phyloP scores from a whole-genome alignment of 306 rosid species.

The Clitoria ternatea region DNA sequence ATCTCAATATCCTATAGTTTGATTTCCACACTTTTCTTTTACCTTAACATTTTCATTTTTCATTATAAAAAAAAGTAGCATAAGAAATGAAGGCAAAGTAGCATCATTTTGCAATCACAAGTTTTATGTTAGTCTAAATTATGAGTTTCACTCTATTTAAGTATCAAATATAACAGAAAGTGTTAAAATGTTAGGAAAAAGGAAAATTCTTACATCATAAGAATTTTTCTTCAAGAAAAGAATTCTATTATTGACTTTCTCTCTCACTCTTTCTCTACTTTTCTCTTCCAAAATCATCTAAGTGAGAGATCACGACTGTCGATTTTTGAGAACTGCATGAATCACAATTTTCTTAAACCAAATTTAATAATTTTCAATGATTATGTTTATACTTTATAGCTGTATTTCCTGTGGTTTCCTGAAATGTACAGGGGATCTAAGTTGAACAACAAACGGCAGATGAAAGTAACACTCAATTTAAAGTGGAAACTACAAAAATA shows the following conservation, averaged over 20 bases:
- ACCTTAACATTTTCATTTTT: not conserved
- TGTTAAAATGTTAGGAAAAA: not conserved
- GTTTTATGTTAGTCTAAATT: no score
- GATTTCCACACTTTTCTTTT: not conserved
- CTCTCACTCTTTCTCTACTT: not conserved
- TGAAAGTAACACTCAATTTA: not conserved
- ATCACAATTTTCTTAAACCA: not conserved
- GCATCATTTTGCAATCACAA: not conserved
- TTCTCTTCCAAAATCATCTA: not conserved
- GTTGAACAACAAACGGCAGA: not conserved
- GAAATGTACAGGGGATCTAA: not conserved
- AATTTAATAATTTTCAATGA: not conserved
- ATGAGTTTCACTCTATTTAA: no score
- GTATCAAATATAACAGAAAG: no score
- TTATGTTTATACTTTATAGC: no score
- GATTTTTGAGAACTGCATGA: not conserved
- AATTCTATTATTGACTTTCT: not conserved
- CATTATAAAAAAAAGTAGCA: not conserved
- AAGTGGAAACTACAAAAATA: not conserved
- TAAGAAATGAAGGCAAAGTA: not conserved
- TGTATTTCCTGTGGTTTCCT: not conserved
- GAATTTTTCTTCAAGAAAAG: not conserved
- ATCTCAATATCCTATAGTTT: not conserved
- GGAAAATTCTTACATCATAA: not conserved
- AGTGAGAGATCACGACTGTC: not conserved